Conservation (phyloP, 2,329 filamentous ascomycete genomes). For the Penicillium sclerotiorum region DNA sequence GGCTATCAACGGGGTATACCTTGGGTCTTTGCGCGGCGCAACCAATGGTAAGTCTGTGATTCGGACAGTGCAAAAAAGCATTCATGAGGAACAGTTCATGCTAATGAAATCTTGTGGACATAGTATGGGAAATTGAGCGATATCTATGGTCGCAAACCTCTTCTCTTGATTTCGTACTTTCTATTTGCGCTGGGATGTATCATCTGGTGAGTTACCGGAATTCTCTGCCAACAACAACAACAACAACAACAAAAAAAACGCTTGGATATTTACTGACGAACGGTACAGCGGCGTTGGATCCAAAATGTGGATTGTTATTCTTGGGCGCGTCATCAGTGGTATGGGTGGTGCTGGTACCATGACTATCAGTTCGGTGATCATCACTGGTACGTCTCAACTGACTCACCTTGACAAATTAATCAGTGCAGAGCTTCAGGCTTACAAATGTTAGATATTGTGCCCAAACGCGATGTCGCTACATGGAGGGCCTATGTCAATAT, state of each 20-base stretch:
- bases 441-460: slow-evolving; percentile 46
- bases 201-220: slow-evolving; percentile 32
- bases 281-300: slow-evolving; percentile 38
- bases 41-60: slow-evolving; percentile 48
- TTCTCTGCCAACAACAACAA: not conserved
- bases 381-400: slow-evolving; percentile 34
- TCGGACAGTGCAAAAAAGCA: not conserved
- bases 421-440: too few species aligned
- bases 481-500: slow-evolving; percentile 58
- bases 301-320: slow-evolving; percentile 44
- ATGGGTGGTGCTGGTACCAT: slow-evolving; percentile 50
- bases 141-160: slow-evolving; percentile 58
- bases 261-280: not conserved
- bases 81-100: not conserved
- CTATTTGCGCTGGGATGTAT: slow-evolving; percentile 54
- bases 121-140: slow-evolving; percentile 61
- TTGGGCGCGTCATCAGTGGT: slow-evolving; percentile 46
- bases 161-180: slow-evolving; percentile 54
- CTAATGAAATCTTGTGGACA: slow-evolving; percentile 15
- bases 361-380: slow-evolving; percentile 50
- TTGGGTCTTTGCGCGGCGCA: slow-evolving; percentile 57
- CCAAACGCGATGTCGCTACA: slow-evolving; percentile 51
- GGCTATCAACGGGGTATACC: slow-evolving; percentile 58
- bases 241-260: too few species aligned
- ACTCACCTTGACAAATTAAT: too few species aligned